A percentile compares a stretch with the other conserved stretches of the same genome.
These are phyloP conservation scores for Ascochyta fabae DNA, from an alignment of 2,329 filamentous ascomycete species.

Conservation along the genomic window DNA sequence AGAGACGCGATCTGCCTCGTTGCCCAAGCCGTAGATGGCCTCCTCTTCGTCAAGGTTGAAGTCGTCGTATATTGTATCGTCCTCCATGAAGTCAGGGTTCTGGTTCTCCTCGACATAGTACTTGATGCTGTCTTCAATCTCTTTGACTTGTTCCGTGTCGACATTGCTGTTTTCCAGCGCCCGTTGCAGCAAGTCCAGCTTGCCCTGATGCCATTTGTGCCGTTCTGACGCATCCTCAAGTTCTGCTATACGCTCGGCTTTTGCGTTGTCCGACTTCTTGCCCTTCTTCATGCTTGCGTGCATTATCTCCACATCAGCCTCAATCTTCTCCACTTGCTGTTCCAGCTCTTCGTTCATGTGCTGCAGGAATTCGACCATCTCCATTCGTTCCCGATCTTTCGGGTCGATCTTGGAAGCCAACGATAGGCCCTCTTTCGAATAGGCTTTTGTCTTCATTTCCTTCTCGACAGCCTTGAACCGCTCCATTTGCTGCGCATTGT, in stretches of 20 bases:
- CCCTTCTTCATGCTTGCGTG: constrained; percentile 93
- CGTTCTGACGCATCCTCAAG: constrained; percentile 84
- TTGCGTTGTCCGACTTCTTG: constrained; percentile 79
- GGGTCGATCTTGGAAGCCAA: constrained; percentile 92
- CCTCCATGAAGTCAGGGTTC: constrained; percentile 89
- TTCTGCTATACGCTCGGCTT: constrained; percentile 85
- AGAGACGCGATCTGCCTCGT: constrained; percentile 85
- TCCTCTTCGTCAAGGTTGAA: constrained; percentile 92
- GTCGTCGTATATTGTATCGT: constrained; percentile 95
- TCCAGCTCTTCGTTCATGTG: constrained; percentile 91
- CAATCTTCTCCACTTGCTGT: constrained; percentile 88
- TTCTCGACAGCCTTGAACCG: constrained; percentile 99
- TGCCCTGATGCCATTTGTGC: constrained; percentile 95
- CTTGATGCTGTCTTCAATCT: constrained; percentile 88
- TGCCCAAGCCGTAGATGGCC: constrained; percentile 79
- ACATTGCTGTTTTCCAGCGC: constrained; percentile 92
- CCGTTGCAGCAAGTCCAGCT: constrained; percentile 87
- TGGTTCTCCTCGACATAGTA: constrained; percentile 94
- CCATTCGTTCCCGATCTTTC: constrained; percentile 94
- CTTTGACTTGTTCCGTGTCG: constrained; percentile 83
- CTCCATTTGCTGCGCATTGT: constrained; percentile 85
- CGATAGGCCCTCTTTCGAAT: constrained; percentile 95
- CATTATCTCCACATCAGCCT: constrained; percentile 87
- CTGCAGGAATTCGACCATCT: constrained; percentile 84
- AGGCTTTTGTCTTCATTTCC: constrained; percentile 99